Evolutionary conservation across 1,139 yeast genomes (phyloP).

Genomic region (Tardiomyces digboiensis): DNA sequence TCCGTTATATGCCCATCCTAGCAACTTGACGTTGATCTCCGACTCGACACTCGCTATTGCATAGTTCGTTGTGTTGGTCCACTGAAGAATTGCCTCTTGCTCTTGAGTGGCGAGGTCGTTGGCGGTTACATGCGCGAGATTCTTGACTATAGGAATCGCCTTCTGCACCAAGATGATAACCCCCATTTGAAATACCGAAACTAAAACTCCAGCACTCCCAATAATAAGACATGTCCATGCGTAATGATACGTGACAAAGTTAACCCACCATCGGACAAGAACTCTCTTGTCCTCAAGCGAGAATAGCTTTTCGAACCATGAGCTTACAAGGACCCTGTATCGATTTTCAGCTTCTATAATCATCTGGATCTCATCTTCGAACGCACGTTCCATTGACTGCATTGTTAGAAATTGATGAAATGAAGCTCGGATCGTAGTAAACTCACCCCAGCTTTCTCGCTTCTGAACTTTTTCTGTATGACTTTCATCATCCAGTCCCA

Average conservation of each 20-base stretch:
- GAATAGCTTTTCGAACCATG: not conserved
- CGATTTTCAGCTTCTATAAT: not conserved
- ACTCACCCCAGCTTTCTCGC: no score
- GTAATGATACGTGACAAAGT: conserved; percentile 22
- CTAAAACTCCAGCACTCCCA: conserved; percentile 34
- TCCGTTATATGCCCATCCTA: conserved; percentile 56
- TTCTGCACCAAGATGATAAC: conserved; percentile 23
- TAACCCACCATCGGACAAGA: conserved; percentile 25
- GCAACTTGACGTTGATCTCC: conserved; percentile 48
- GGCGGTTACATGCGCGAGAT: conserved; percentile 9
- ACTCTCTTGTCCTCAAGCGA: conserved; percentile 5
- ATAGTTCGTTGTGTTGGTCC: conserved; percentile 46
- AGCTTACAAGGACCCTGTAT: not conserved
- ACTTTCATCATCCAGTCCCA: not conserved
- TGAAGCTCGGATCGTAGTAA: no score
- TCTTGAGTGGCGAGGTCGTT: conserved; percentile 11
- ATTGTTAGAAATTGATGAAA: no score
- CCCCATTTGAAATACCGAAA: conserved; percentile 35
- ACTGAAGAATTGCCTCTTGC: conserved; percentile 20
- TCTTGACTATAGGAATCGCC: conserved; percentile 11
- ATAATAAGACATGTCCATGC: conserved; percentile 28
- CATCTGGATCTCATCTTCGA: not conserved
- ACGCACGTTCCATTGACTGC: not conserved
- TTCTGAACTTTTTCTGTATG: not conserved
- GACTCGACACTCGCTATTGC: conserved; percentile 36